phyloP scores from a whole-genome alignment of 495 filamentous ascomycete species.

The Annulohypoxylon moriforme region DNA sequence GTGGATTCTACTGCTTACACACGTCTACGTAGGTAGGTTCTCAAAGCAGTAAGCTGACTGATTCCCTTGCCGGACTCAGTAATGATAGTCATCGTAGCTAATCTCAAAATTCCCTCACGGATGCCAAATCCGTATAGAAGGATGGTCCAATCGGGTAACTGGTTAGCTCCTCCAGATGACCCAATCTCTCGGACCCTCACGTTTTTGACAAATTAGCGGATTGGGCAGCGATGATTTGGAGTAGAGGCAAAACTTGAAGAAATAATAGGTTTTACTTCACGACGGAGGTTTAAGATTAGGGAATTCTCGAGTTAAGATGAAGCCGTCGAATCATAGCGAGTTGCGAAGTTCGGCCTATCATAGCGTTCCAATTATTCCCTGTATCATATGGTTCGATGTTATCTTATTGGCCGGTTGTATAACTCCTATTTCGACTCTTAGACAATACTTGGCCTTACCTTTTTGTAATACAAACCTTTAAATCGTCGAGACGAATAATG shows the following conservation, averaged over 20 bases:
- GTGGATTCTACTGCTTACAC: constrained; percentile 6
- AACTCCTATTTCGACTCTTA: constrained; percentile 18
- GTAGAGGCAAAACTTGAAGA: neutral
- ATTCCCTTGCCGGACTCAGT: constrained; percentile 1
- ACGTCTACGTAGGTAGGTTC: neutral
- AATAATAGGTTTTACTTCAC: neutral
- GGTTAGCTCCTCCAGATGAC: neutral
- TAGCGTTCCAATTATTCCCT: constrained; percentile 14
- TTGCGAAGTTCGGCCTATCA: constrained; percentile 34
- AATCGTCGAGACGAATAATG: neutral
- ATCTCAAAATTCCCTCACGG: constrained; percentile 10
- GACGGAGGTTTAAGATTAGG: neutral
- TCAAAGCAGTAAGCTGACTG: constrained; percentile 14
- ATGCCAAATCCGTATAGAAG: constrained; percentile 2
- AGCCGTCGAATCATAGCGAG: constrained; percentile 8
- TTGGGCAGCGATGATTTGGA: neutral
- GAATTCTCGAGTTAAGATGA: neutral
- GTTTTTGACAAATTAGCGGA: neutral
- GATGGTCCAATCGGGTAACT: constrained; percentile 1
- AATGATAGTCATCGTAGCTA: constrained; percentile 10
- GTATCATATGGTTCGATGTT: constrained; percentile 5
- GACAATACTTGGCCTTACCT: neutral
- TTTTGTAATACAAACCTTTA: neutral
- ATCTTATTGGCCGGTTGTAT: constrained; percentile 34
- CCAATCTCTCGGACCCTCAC: neutral